Evolutionary conservation across 805 yeast species (phyloP).

Genomic region (Dipodascus albidus): DNA sequence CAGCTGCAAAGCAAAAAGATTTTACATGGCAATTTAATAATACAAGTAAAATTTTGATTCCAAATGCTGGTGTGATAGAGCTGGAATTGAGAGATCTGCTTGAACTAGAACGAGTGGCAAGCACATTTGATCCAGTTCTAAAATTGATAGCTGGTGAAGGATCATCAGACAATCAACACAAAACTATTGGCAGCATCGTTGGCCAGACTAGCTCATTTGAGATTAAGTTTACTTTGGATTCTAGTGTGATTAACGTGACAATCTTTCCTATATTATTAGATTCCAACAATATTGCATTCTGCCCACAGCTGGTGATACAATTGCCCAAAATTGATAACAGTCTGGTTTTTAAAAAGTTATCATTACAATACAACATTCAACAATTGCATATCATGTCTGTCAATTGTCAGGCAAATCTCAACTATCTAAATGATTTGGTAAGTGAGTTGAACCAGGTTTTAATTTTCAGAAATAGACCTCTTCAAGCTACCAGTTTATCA

Average conservation of each 20-base stretch:
- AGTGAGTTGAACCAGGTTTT: neutral
- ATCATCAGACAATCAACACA: neutral
- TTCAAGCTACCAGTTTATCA: neutral
- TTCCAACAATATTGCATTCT: neutral
- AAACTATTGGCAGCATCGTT: neutral
- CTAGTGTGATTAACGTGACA: slow-evolving; percentile 1
- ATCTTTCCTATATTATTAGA: slow-evolving; percentile 3
- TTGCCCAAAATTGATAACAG: neutral
- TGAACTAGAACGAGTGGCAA: neutral
- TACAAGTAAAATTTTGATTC: neutral
- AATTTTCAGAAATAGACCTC: neutral
- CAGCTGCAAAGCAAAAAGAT: neutral
- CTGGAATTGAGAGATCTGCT: neutral
- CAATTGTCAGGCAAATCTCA: neutral
- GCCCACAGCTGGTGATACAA: neutral
- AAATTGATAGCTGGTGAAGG: neutral
- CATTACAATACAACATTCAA: neutral
- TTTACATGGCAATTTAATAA: neutral
- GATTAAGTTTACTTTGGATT: neutral
- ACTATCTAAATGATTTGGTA: neutral
- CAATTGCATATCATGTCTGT: slow-evolving; percentile 1
- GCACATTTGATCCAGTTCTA: neutral
- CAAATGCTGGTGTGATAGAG: neutral
- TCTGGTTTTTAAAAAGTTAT: neutral
- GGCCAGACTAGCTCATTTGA: slow-evolving; percentile 1